These are phyloP conservation scores for Ogataea glucozyma DNA, from an alignment of 805 yeast species.

Conservation along the genomic window DNA sequence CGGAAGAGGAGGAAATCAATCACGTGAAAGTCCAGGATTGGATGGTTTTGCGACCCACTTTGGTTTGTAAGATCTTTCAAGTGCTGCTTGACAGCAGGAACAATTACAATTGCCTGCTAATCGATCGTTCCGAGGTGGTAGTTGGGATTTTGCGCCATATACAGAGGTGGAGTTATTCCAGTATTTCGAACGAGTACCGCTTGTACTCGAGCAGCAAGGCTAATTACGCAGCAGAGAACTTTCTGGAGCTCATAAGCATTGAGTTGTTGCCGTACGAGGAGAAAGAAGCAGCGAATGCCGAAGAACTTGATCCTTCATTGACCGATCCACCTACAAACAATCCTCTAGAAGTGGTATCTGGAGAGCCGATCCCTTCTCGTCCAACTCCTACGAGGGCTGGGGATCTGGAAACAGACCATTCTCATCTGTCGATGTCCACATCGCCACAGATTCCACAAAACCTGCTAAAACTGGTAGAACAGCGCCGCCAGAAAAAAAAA, in stretches of 20 bases:
- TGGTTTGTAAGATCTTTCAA: conserved; percentile 67
- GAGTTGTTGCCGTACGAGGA: conserved; percentile 46
- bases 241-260: conserved; percentile 69
- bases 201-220: conserved; percentile 67
- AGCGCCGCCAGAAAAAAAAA: conserved; percentile 41
- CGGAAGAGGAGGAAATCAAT: conserved; percentile 29
- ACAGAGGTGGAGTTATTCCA: conserved; percentile 86
- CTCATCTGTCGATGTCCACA: conserved; percentile 47
- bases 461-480: conserved; percentile 55
- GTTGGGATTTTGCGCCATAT: conserved; percentile 80
- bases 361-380: conserved; percentile 1
- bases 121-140: conserved; percentile 78
- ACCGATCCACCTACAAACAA: no score
- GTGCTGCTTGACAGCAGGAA: conserved; percentile 57
- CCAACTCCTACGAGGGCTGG: not conserved
- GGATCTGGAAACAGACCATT: not conserved
- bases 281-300: conserved; percentile 9
- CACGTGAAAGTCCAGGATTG: conserved; percentile 46
- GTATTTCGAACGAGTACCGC: conserved; percentile 83
- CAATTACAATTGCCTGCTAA: conserved; percentile 67
- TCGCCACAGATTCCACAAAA: conserved; percentile 73
- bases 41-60: conserved; percentile 71
- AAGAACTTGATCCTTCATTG: no score
- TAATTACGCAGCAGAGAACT: conserved; percentile 79
- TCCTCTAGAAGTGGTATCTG: not conserved